Percentiles rank a stretch among this genome's conserved stretches.
Conservation (phyloP, 768 basidiomycete genomes). For the Pleurotus cornucopiae region DNA sequence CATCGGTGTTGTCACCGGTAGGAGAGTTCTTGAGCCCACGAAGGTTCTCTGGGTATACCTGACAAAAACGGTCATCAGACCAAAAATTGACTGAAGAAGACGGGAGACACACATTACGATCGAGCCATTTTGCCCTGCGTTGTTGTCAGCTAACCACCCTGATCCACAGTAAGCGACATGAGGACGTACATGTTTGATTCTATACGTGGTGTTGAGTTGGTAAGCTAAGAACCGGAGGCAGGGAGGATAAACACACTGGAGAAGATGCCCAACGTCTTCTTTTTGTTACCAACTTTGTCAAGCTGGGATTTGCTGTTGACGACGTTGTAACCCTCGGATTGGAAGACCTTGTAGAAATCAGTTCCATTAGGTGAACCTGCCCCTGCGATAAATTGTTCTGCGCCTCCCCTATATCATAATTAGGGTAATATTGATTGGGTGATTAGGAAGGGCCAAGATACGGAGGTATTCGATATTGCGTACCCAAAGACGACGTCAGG, state of each 20-base stretch:
- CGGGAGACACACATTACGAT: slow-evolving; percentile 25
- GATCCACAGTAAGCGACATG: not conserved
- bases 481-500: slow-evolving; percentile 43
- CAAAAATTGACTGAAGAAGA: not conserved
- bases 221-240: not conserved
- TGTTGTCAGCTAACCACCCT: not conserved
- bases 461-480: slow-evolving; percentile 6
- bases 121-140: slow-evolving; percentile 40
- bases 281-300: slow-evolving; percentile 22
- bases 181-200: slow-evolving; percentile 18
- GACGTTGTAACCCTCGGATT: slow-evolving; percentile 35
- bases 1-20: slow-evolving; percentile 37
- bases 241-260: slow-evolving; percentile 22
- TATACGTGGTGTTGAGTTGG: not conserved
- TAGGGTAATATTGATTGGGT: too few relatives aligned
- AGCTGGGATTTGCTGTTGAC: slow-evolving; percentile 32
- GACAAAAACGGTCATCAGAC: not conserved
- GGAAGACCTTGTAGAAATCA: slow-evolving; percentile 39
- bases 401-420: slow-evolving; percentile 28
- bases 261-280: slow-evolving; percentile 42
- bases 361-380: slow-evolving; percentile 31
- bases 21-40: slow-evolving; percentile 33
- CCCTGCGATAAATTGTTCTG: slow-evolving; percentile 38
- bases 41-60: slow-evolving; percentile 33
- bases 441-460: not conserved